Conservation (phyloP, 2,329 filamentous ascomycete genomes). For the Ophiosphaerella narmari region DNA sequence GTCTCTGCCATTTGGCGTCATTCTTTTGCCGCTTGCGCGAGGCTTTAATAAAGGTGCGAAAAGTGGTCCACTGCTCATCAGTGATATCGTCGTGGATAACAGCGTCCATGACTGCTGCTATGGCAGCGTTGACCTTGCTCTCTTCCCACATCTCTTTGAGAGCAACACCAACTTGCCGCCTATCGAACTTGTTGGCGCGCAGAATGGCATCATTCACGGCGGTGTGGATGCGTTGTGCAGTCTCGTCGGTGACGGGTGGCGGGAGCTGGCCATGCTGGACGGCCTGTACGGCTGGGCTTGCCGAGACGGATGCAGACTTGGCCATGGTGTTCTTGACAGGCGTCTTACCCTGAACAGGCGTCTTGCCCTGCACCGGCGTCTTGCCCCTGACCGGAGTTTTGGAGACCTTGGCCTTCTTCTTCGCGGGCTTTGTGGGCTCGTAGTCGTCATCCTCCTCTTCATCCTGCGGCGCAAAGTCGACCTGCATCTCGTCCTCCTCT, state of each 20-base stretch:
- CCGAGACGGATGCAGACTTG: slow-evolving; percentile 19
- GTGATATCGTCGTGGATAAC: slow-evolving; percentile 50
- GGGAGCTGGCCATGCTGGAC: slow-evolving; percentile 16
- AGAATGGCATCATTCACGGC: slow-evolving; percentile 50
- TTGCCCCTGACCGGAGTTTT: slow-evolving; percentile 45
- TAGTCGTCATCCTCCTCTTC: slow-evolving; percentile 56
- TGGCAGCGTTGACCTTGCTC: slow-evolving; percentile 42
- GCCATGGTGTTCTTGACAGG: slow-evolving; percentile 32
- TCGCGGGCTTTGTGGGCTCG: slow-evolving; percentile 36
- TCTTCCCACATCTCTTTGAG: slow-evolving; percentile 51
- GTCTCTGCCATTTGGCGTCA: slow-evolving; percentile 27
- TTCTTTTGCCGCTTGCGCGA: slow-evolving; percentile 41
- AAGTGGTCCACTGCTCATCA: slow-evolving; percentile 45
- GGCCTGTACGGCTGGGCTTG: slow-evolving; percentile 26
- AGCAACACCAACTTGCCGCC: slow-evolving; percentile 37
- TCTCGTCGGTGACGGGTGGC: slow-evolving; percentile 11
- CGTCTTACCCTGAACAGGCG: slow-evolving; percentile 29
- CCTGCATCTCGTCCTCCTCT: slow-evolving; percentile 43
- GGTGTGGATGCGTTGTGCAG: slow-evolving; percentile 36
- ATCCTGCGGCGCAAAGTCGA: slow-evolving; percentile 38
- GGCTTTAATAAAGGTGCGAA: slow-evolving; percentile 49
- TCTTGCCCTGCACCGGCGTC: slow-evolving; percentile 44
- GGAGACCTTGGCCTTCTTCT: slow-evolving; percentile 36
- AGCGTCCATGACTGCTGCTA: slow-evolving; percentile 49
- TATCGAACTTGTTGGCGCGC: slow-evolving; percentile 45